Conservation (phyloP, 148 eudicot species). For the Vaccinium myrtillus region DNA sequence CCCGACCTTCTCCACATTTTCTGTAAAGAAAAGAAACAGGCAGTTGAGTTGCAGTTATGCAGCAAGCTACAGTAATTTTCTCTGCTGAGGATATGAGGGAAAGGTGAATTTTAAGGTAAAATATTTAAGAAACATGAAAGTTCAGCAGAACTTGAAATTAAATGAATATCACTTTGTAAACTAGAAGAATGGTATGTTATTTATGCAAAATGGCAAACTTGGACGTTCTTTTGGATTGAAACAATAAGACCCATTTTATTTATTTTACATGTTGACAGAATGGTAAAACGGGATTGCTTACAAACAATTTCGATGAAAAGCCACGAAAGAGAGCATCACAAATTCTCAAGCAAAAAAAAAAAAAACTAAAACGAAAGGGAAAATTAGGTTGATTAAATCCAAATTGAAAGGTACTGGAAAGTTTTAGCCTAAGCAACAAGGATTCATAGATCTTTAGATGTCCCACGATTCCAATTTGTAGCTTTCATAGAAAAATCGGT, state of each 20-base stretch:
- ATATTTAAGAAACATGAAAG: neutral
- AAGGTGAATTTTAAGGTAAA: neutral
- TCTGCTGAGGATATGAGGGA: neutral
- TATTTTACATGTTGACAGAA: neutral
- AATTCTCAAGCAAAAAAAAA: too few species aligned
- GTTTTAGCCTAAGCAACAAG: too few species aligned
- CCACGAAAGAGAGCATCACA: too few species aligned
- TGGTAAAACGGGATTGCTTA: too few species aligned
- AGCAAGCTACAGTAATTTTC: neutral
- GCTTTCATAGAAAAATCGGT: too few species aligned
- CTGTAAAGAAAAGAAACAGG: constrained; percentile 31
- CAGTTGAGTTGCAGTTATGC: neutral
- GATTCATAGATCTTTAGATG: too few species aligned
- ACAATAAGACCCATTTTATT: neutral
- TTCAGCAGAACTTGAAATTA: neutral
- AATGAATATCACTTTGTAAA: neutral
- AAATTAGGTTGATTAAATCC: too few species aligned
- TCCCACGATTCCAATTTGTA: too few species aligned
- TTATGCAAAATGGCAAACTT: neutral
- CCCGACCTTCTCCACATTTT: constrained; percentile 59
- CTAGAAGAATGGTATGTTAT: too few species aligned
- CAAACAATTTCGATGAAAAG: too few species aligned
- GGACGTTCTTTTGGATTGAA: neutral
- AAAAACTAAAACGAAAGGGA: too few species aligned
- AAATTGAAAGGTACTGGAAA: too few species aligned